Evolutionary conservation across 2,329 filamentous ascomycete species (phyloP).

Genomic region (Fusarium scirpi): DNA sequence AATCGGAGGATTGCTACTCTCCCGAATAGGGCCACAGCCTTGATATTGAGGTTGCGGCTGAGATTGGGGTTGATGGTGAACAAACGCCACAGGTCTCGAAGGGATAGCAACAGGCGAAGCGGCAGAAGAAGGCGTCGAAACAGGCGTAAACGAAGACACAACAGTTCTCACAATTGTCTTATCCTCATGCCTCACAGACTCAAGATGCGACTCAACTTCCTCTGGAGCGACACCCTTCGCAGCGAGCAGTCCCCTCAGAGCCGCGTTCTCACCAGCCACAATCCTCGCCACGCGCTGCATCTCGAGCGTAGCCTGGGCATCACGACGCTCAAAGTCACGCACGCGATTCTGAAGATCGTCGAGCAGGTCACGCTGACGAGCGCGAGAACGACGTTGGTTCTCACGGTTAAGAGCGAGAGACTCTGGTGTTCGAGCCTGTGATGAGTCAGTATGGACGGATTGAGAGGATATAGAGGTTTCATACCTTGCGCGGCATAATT

Average conservation of each 20-base stretch:
- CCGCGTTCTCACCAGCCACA: constrained; percentile 58
- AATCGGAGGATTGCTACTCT: not conserved
- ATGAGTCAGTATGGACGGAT: not conserved
- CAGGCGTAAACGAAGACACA: constrained; percentile 10
- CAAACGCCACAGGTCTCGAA: not conserved
- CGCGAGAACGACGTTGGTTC: constrained; percentile 61
- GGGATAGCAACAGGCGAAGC: constrained; percentile 18
- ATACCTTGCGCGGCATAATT: constrained; percentile 39
- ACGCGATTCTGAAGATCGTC: constrained; percentile 57
- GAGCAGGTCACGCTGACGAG: constrained; percentile 58
- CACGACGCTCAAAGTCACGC: constrained; percentile 56
- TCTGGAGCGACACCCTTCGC: constrained; percentile 32
- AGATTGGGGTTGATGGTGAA: not conserved
- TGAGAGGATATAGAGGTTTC: not conserved
- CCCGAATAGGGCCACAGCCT: not conserved
- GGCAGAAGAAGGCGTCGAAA: constrained; percentile 18
- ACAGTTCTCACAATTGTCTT: not conserved
- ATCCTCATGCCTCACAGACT: constrained; percentile 11
- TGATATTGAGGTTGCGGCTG: constrained; percentile 1
- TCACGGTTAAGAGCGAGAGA: constrained; percentile 52
- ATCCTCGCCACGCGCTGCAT: constrained; percentile 61
- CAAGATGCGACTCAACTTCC: constrained; percentile 41
- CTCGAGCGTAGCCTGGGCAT: constrained; percentile 58
- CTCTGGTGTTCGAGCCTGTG: constrained; percentile 42
- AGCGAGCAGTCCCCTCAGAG: constrained; percentile 50